phyloP scores from a whole-genome alignment of 73 alveolate species.

The Paramecium octaurelia region DNA sequence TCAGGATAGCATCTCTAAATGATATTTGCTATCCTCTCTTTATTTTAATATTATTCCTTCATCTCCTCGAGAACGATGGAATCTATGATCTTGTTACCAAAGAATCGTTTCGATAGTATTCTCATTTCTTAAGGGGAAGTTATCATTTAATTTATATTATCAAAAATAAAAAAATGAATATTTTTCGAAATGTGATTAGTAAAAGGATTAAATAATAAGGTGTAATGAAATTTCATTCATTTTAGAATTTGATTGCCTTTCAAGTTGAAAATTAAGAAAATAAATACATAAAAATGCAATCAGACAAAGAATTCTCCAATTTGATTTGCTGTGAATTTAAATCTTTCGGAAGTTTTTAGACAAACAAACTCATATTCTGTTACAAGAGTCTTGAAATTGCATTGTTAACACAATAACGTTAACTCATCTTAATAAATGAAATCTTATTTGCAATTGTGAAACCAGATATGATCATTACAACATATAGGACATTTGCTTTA shows the following conservation, averaged over 20 bases:
- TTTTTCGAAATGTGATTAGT: not conserved
- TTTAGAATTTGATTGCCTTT: not conserved
- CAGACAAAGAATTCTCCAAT: not conserved
- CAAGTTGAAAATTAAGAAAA: not conserved
- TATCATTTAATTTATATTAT: not conserved
- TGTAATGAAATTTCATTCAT: not conserved
- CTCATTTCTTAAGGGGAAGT: slow-evolving; percentile 32
- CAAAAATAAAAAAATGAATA: not conserved
- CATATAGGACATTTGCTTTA: not conserved
- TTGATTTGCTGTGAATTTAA: not conserved
- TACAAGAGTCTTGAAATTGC: not conserved
- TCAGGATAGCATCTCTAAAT: not conserved
- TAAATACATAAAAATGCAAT: not conserved
- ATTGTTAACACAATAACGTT: not conserved
- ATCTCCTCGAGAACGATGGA: not conserved
- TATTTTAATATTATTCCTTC: not conserved
- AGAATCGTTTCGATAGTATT: slow-evolving; percentile 29
- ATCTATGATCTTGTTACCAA: slow-evolving; percentile 31
- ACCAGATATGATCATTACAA: not conserved
- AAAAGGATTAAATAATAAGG: not conserved
- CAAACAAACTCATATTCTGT: not conserved
- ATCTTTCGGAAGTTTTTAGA: not conserved
- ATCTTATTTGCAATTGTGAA: not conserved
- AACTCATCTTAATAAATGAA: not conserved
- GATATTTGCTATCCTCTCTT: not conserved